Conservation (phyloP, 179 eudicot species). For the Amaranthus tricolor region DNA sequence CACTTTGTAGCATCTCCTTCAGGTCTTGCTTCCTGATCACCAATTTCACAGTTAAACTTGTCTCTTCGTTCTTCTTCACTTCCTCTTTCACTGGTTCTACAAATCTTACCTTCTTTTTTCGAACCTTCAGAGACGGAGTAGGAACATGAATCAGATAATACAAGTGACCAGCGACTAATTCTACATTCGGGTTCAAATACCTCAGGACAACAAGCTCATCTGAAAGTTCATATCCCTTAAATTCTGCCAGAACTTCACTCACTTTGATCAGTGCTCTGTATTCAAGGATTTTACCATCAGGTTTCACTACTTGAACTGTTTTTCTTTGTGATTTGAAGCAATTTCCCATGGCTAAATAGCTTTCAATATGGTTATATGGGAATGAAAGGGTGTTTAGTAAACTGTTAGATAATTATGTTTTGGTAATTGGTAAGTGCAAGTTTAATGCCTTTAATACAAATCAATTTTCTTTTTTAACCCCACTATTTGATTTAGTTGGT, state of each 20-base stretch:
- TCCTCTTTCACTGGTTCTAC: constrained; percentile 29
- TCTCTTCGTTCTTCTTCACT: constrained; percentile 21
- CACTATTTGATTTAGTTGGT: constrained; percentile 23
- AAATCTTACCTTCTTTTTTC: constrained; percentile 46
- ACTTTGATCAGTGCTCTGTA: constrained; percentile 45
- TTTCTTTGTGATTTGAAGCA: constrained; percentile 50
- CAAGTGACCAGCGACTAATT: constrained; percentile 33
- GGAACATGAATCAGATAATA: constrained; percentile 47
- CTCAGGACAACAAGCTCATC: constrained; percentile 29
- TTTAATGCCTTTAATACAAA: constrained; percentile 11
- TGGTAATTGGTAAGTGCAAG: background rate
- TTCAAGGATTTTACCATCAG: constrained; percentile 46
- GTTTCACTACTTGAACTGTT: constrained; percentile 36
- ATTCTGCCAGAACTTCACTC: constrained; percentile 44
- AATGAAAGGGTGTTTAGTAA: background rate
- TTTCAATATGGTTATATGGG: background rate
- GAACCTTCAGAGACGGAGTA: constrained; percentile 4
- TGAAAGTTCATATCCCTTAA: constrained; percentile 41
- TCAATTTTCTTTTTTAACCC: constrained; percentile 17
- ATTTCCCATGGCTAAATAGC: constrained; percentile 50
- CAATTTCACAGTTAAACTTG: constrained; percentile 61
- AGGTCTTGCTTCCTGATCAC: constrained; percentile 71
- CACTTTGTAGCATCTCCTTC: constrained; percentile 47
- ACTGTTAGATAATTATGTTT: background rate
- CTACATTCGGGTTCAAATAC: constrained; percentile 32